Base-by-base conservation (phyloP, 257 asterid species). In the Nicotiana paniculata region DNA sequence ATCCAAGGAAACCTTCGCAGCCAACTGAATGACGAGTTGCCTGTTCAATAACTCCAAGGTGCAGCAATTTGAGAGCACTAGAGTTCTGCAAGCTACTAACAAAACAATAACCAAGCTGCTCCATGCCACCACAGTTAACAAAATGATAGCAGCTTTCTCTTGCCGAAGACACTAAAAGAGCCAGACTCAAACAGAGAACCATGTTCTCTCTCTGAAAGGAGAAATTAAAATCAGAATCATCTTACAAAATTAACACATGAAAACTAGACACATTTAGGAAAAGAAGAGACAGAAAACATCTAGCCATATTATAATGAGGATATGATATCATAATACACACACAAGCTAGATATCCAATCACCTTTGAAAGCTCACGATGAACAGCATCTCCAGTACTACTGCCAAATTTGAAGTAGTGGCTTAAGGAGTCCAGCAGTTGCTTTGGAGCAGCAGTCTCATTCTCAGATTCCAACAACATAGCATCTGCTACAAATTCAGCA, bases 1-100 rank as follows among this genome's bases (percentile, higher is more conserved):
- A 91, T 68, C 93, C 92, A 43, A 91, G 90, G 85, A 95, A 95
- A 85, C 96, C 98, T 91, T 95, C 98, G 88, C 97, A 93, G 46
- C 98, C 98, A 85, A 93, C 85, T 78, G 97, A 93, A 89, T 89
- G 92, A 80, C 89, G 89, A 70, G 98, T 95, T 33, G 95, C 97
- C 88, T 88, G 95, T 91, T 95, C 98, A 81, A 95, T 85, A 81
- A 91, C 95, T 88, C 89, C 91, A 82, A 90, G 95, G 67, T 81
- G 83, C 88, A 91, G 80, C 61, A 91, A 84, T 72, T 84, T 87
- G 77, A 91, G 90, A 82, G 95, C 83, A 46, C 84, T 84, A 32
- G 97, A 92, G 55, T 89, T 88, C 81, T 55, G 90, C 84, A 77
- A 80, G 72, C 83, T 82, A 83, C 81, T 85, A 80, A 87, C 75